phyloP scores from a whole-genome alignment of 805 yeast genomes.

The Diddensiella transvaalensis region DNA sequence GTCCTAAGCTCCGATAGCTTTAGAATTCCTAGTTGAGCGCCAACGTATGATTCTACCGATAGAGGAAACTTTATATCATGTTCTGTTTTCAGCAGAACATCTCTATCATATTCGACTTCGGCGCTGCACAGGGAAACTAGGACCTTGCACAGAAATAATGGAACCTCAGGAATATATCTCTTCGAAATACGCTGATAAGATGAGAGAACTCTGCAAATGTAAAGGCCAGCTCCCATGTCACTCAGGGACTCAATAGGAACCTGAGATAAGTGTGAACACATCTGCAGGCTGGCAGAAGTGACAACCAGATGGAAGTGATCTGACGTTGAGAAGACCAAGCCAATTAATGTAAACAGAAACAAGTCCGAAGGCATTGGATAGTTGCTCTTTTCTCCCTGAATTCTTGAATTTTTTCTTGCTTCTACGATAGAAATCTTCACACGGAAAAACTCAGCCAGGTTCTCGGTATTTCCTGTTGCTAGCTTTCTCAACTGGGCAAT shows the following conservation, averaged over 20 bases:
- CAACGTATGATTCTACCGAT: neutral
- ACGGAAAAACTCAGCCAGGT: constrained; percentile 61
- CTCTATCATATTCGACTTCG: neutral
- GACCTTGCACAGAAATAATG: constrained; percentile 38
- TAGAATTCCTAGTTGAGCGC: neutral
- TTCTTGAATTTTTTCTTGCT: neutral
- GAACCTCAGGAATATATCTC: constrained; percentile 77
- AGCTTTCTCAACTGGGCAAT: constrained; percentile 46
- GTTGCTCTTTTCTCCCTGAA: constrained; percentile 9
- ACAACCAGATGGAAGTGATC: constrained; percentile 91
- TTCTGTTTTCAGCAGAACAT: neutral
- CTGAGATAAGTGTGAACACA: constrained; percentile 66
- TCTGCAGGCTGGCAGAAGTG: constrained; percentile 73
- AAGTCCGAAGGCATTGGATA: constrained; percentile 48
- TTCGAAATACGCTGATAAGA: constrained; percentile 78
- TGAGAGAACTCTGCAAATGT: constrained; percentile 59
- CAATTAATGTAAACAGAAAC: constrained; percentile 65
- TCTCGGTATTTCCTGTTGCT: constrained; percentile 61
- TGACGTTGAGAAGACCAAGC: constrained; percentile 83
- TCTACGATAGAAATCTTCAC: constrained; percentile 46
- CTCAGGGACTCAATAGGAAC: constrained; percentile 40
- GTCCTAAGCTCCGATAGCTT: neutral
- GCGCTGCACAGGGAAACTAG: constrained; percentile 6
- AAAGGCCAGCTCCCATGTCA: constrained; percentile 56
- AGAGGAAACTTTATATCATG: neutral